Evolutionary conservation across 2,329 filamentous ascomycete species (phyloP).

Genomic region (Claviceps purpurea): DNA sequence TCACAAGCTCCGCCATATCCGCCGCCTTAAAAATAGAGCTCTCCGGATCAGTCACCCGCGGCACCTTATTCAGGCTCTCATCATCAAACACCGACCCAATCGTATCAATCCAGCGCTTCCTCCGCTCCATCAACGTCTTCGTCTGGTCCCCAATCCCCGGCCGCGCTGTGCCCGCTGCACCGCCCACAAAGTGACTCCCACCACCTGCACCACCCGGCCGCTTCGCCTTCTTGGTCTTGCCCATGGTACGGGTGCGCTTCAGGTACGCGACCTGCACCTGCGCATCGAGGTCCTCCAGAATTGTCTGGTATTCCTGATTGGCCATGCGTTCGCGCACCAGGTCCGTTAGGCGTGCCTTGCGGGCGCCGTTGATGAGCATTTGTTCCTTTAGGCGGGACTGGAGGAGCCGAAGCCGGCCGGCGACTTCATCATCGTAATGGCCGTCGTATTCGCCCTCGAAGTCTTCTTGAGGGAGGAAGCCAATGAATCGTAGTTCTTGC

Average conservation of each 20-base stretch:
- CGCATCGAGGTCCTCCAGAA: constrained; percentile 87
- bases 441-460: constrained; percentile 67
- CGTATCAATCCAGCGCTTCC: constrained; percentile 77
- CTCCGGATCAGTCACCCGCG: constrained; percentile 47
- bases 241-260: constrained; percentile 87
- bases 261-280: constrained; percentile 93
- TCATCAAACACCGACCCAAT: constrained; percentile 86
- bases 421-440: constrained; percentile 88
- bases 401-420: constrained; percentile 72
- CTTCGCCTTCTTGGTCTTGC: constrained; percentile 88
- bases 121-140: constrained; percentile 81
- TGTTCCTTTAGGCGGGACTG: constrained; percentile 73
- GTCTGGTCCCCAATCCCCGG: constrained; percentile 83
- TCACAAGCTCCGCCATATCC: constrained; percentile 60
- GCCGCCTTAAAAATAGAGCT: constrained; percentile 61
- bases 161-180: constrained; percentile 49
- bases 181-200: constrained; percentile 50
- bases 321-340: constrained; percentile 88
- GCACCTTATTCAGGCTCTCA: constrained; percentile 61
- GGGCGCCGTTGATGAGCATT: constrained; percentile 77
- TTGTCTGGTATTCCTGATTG: constrained; percentile 91
- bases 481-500: constrained; percentile 81
- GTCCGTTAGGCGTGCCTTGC: constrained; percentile 75
- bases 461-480: constrained; percentile 59
- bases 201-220: constrained; percentile 62